A percentile compares a stretch with the other conserved stretches of the same genome.
phyloP scores from a whole-genome alignment of 306 rosid species.

The Gynostemma pentaphyllum region DNA sequence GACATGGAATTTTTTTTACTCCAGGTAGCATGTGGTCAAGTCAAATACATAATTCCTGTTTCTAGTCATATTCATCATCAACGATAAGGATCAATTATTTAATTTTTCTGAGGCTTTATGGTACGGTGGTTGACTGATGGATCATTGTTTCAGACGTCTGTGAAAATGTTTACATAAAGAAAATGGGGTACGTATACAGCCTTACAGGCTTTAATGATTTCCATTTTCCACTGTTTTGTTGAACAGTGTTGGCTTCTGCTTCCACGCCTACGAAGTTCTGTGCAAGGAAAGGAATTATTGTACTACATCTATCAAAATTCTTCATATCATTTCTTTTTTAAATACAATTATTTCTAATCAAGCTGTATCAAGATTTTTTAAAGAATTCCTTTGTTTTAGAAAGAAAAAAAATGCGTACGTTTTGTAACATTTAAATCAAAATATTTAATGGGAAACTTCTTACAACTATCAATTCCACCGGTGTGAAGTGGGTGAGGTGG shows the following conservation, averaged over 20 bases:
- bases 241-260: not conserved
- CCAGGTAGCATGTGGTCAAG: not conserved
- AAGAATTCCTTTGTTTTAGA: not conserved
- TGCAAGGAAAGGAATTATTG: not conserved
- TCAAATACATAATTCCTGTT: not conserved
- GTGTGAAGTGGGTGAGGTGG: too few species aligned
- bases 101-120: not conserved
- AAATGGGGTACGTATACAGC: too few species aligned
- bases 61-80: not conserved
- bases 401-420: not conserved
- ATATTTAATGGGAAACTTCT: too few species aligned
- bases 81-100: not conserved
- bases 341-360: too few species aligned
- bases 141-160: not conserved
- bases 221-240: not conserved
- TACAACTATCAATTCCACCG: too few species aligned
- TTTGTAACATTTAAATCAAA: too few species aligned
- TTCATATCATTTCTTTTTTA: not conserved
- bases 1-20: not conserved
- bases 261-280: not conserved
- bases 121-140: conserved; percentile 5
- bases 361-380: not conserved
- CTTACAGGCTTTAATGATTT: conserved; percentile 1
- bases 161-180: not conserved
- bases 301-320: not conserved